A percentile compares a stretch with the other conserved stretches of the same genome.
phyloP scores from a whole-genome alignment of 257 asterid species.

The Echites panduratus region DNA sequence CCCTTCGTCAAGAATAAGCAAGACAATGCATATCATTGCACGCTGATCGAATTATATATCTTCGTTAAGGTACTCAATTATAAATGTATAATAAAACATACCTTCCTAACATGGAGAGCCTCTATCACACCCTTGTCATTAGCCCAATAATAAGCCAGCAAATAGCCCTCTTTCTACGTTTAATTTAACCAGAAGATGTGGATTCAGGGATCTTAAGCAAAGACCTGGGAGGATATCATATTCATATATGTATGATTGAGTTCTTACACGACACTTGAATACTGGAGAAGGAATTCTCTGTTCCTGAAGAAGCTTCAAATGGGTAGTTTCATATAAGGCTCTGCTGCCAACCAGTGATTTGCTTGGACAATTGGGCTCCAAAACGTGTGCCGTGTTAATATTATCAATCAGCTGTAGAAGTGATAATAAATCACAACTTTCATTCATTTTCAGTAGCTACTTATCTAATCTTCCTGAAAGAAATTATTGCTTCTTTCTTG shows the following conservation, averaged over 20 bases:
- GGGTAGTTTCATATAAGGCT: background rate
- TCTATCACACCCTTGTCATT: background rate
- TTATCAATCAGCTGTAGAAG: constrained; percentile 10
- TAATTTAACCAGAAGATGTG: no score
- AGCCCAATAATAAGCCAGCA: background rate
- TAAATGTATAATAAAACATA: background rate
- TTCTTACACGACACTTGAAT: constrained; percentile 18
- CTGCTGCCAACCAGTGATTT: constrained; percentile 1
- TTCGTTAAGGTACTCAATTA: no score
- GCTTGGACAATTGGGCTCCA: constrained; percentile 15
- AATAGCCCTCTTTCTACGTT: background rate
- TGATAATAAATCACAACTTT: background rate
- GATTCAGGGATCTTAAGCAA: no score
- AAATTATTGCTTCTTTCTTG: background rate
- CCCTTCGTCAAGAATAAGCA: constrained; percentile 15
- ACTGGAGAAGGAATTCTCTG: background rate
- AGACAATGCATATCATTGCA: background rate
- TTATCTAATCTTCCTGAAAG: background rate
- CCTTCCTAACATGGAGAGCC: background rate
- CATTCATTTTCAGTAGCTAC: background rate
- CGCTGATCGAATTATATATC: no score
- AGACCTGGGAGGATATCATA: no score
- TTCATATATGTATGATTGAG: background rate
- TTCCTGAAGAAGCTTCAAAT: background rate
- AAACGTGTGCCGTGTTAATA: background rate